Conservation (phyloP, 768 basidiomycete genomes). For the Tricholoma flavovirens region DNA sequence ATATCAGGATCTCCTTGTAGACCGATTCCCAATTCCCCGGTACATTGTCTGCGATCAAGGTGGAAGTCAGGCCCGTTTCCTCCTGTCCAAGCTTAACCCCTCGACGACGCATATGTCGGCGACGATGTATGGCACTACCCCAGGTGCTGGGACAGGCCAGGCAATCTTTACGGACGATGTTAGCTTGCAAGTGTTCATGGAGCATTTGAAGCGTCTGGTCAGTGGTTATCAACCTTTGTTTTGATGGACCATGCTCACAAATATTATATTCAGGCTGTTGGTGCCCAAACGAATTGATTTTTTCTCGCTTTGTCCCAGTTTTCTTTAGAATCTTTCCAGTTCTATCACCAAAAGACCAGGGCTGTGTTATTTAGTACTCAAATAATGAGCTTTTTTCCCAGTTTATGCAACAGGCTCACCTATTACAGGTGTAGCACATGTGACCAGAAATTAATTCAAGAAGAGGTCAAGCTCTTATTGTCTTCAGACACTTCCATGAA, state of each 20-base stretch:
- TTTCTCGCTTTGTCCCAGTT: conserved; percentile 6
- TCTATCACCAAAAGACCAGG: conserved; percentile 8
- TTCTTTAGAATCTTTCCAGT: conserved; percentile 10
- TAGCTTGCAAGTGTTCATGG: conserved; percentile 96
- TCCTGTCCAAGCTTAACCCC: conserved; percentile 93
- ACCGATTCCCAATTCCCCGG: conserved; percentile 95
- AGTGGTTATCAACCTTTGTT: conserved; percentile 20
- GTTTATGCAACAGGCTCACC: no score
- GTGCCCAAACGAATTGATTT: conserved; percentile 57
- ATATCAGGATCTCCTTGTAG: conserved; percentile 80
- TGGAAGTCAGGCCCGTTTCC: conserved; percentile 96
- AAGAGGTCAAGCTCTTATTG: no score
- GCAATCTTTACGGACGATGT: conserved; percentile 99
- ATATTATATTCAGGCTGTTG: conserved; percentile 44
- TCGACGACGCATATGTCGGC: conserved; percentile 96
- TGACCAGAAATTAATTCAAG: no score
- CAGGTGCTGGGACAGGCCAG: conserved; percentile 66
- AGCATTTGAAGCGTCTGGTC: conserved; percentile 90
- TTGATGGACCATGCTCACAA: conserved; percentile 3
- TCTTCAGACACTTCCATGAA: no score
- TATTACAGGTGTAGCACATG: no score
- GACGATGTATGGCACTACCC: conserved; percentile 80
- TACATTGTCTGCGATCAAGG: conserved; percentile 98
- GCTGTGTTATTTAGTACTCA: conserved; percentile 5
- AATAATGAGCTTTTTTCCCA: conserved; percentile 7